These are phyloP conservation scores for Penicillium sp. DNA, from an alignment of 2,329 filamentous ascomycete genomes.

Conservation along the genomic window DNA sequence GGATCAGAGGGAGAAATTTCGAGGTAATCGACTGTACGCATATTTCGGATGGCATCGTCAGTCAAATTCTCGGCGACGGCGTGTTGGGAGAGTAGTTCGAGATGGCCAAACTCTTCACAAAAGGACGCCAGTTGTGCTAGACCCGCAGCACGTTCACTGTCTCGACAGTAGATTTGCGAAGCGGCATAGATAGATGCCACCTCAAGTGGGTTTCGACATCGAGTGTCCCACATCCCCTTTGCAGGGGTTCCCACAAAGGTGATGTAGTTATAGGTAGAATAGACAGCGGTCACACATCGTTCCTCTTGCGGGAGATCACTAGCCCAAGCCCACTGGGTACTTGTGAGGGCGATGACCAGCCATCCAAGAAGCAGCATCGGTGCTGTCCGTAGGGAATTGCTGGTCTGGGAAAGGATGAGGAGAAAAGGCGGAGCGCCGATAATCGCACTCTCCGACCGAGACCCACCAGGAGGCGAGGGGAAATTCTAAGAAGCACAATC, in stretches of 20 bases:
- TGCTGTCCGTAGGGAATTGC: slow-evolving; percentile 3
- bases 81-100: slow-evolving; percentile 32
- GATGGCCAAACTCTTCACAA: slow-evolving; percentile 30
- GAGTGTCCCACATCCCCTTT: slow-evolving; percentile 25
- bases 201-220: slow-evolving; percentile 38
- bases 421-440: slow-evolving; percentile 18
- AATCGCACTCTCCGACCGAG: slow-evolving; percentile 16
- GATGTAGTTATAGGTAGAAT: slow-evolving; percentile 38
- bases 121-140: slow-evolving; percentile 24
- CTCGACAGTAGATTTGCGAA: slow-evolving; percentile 35
- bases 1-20: slow-evolving; percentile 29
- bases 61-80: slow-evolving; percentile 37
- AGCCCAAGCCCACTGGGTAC: slow-evolving; percentile 8
- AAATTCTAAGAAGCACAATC: slow-evolving; percentile 9
- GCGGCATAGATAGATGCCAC: slow-evolving; percentile 44
- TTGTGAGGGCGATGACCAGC: slow-evolving; percentile 19
- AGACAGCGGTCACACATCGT: slow-evolving; percentile 39
- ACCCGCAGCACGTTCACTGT: slow-evolving; percentile 28
- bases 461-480: slow-evolving; percentile 10
- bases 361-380: slow-evolving; percentile 25
- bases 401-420: slow-evolving; percentile 4
- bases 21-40: slow-evolving; percentile 37
- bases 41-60: slow-evolving; percentile 35
- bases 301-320: slow-evolving; percentile 25
- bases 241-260: slow-evolving; percentile 30